Base-by-base conservation (phyloP, 2,329 filamentous ascomycete species). In the Nemania sp. region DNA sequence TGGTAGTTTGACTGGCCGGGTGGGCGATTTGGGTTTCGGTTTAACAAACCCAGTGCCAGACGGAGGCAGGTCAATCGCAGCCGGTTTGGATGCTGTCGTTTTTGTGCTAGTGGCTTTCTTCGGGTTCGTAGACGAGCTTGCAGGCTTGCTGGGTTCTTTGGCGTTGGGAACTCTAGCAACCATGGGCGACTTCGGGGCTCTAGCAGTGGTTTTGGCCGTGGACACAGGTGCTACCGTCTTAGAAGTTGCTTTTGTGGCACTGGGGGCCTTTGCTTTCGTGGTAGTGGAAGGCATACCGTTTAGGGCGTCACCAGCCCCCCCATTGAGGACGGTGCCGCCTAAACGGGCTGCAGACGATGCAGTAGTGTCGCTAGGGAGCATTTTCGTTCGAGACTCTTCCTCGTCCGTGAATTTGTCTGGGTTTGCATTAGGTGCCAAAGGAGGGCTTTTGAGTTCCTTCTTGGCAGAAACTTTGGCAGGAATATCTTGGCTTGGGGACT, bases 1-100 rank as follows among this genome's bases (percentile, higher is more conserved):
- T 8, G 91, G 89, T 0, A 93, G 82, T 64, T 87, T 88, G 59
- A 89, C 82, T 10, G 91, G 90, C 63, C 89, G 87, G 1, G 92
- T 93, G 1, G 90, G 90, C 11, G 91, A 93, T 78, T 88, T 90
- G 47, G 85, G 80, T 76, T 89, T 90, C 8, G 88, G 87, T 75
- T 89, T 90, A 29, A 83, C 80, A 68, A 86, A 86, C 2, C 80
- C 82, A 6, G 81, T 77, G 29, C 80, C 79, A n/a, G 76, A 76
- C 27, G 82, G 75, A 22, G 81, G 80, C 1, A 78, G 71, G 54
- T 84, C 83, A 38, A 83, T 73, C 2, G 83, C 75, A 10, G 81
- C 76, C 8, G 83, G 82, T 68, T 83, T 87, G 73, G 70, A 54
- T 20, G 78, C 77, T 2, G 76, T 70, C 1, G 79, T 70, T 2